Percentiles rank a stretch among this genome's conserved stretches.
phyloP scores from a whole-genome alignment of 192 early-diverging fungal genomes.

The Podila verticillata region DNA sequence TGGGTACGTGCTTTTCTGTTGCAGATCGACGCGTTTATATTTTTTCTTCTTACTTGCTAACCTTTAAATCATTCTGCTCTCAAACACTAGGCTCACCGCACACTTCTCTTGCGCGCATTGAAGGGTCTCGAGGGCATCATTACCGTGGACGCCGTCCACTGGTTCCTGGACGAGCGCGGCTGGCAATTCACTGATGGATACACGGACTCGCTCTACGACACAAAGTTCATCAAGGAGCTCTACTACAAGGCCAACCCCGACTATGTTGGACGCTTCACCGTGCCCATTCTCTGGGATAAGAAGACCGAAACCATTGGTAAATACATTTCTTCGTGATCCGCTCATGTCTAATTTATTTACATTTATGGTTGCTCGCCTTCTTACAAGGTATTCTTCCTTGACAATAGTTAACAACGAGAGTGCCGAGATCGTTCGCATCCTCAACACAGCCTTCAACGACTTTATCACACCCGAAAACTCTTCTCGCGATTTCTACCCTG shows the following conservation, averaged over 20 bases:
- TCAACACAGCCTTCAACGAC: slow-evolving; percentile 90
- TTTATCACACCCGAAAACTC: slow-evolving; percentile 66
- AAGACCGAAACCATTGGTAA: slow-evolving; percentile 85
- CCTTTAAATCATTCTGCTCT: too few relatives aligned
- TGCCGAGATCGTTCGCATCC: slow-evolving; percentile 11
- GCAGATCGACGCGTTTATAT: too few relatives aligned
- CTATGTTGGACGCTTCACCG: slow-evolving; percentile 84
- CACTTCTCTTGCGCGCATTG: slow-evolving; percentile 83
- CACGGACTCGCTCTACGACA: slow-evolving; percentile 80
- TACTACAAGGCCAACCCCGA: slow-evolving; percentile 93
- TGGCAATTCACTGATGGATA: slow-evolving; percentile 82
- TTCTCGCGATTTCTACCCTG: slow-evolving; percentile 83
- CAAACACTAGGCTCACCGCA: slow-evolving; percentile 95
- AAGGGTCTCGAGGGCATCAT: slow-evolving; percentile 91
- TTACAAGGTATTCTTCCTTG: too few relatives aligned
- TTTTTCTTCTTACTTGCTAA: too few relatives aligned
- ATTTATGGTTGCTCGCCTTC: too few relatives aligned
- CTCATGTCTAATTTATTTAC: too few relatives aligned
- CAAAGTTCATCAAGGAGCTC: slow-evolving; percentile 83
- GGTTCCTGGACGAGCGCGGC: slow-evolving; percentile 78
- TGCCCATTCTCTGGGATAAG: slow-evolving; percentile 99
- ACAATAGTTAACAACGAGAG: too few relatives aligned
- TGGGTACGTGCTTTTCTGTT: too few relatives aligned
- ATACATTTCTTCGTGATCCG: not conserved
- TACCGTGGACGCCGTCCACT: slow-evolving; percentile 85